Percentiles rank a stretch among this genome's conserved stretches.
Conservation (phyloP, 176 grass and related monocot species). For the Pontederia crassipes region DNA sequence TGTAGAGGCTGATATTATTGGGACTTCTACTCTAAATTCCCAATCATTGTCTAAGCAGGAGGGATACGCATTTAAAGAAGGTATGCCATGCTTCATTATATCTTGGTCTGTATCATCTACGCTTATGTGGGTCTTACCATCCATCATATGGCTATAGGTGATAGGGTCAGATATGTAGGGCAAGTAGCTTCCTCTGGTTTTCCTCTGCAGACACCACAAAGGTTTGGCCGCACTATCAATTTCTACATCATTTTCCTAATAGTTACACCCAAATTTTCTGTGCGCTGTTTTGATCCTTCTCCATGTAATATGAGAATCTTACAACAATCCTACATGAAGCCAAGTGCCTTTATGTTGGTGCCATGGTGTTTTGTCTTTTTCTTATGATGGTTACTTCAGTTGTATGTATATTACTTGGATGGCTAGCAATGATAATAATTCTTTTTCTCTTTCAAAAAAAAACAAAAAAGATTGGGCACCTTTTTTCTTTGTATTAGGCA, state of each 20-base stretch:
- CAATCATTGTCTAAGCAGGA: slow-evolving; percentile 19
- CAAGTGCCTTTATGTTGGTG: no score
- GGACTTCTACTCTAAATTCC: slow-evolving; percentile 11
- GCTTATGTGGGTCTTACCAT: slow-evolving; percentile 14
- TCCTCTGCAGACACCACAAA: slow-evolving; percentile 24
- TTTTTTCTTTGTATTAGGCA: no score
- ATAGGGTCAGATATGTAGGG: slow-evolving; percentile 86
- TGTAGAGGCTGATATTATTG: slow-evolving; percentile 14
- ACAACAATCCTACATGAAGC: no score
- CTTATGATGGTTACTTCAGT: no score
- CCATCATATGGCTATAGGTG: slow-evolving; percentile 41
- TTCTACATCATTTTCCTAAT: background rate
- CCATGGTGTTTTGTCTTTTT: no score
- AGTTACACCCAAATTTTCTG: background rate
- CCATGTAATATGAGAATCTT: no score
- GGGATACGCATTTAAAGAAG: slow-evolving; percentile 11
- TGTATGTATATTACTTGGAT: no score
- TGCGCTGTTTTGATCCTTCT: no score
- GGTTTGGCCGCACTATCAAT: background rate
- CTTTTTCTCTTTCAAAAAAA: no score
- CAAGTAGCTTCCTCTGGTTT: slow-evolving; percentile 12
- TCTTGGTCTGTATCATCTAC: background rate
- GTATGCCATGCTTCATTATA: background rate
- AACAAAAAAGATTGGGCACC: no score
- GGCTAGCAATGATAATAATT: no score